Base-by-base conservation (phyloP, 805 yeast species). In the Myxozyma kluyveri region DNA sequence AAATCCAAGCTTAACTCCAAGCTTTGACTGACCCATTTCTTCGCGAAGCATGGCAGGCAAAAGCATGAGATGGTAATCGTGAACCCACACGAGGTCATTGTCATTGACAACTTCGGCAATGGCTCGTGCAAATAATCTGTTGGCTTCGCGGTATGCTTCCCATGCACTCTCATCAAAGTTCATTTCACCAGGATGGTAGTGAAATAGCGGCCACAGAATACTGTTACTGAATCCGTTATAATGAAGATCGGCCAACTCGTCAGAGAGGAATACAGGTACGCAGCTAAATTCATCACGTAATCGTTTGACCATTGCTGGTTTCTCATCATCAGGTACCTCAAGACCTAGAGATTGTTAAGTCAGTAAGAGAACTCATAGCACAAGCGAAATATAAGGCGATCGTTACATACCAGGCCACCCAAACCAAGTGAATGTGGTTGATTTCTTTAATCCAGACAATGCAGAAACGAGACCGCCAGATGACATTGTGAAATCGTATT, bases 141-240 rank as follows among this genome's bases (percentile, higher is more conserved):
- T 93, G 4, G 98, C 98, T 67, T 88, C 93, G 50, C 88, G 86
- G 68, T 93, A 93, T 1, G 98, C 98, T 48, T 90, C 90, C 99
- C 99, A 93, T 1, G 97, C 96, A 56, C 81, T 82, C 67, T 93
- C 99, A 69, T 93, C 99, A 65, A 93, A 93, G 67, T 88, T 90
- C 86, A 95, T 93, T 69, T 95, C 99, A 56, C 98, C 99, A 0
- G 99, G 99, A 67, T 93, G 99, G 70, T 93, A 93, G 69, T 93
- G 99, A 74, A 93, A 93, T 56, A 95, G 72, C 1, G 99, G 99
- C 99, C 99, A 93, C 59, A 93, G 73, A 58, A 93, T 93, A 14
- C 95, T 86, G 70, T 93, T 93, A 57, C 88, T 80, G 70, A 95
- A 93, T 27, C 98, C 99, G 67, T 95, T 93, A 72, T 93, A 93